These are phyloP conservation scores for Elsinoe perseae DNA, from an alignment of 2,329 filamentous ascomycete species.

Conservation along the genomic window DNA sequence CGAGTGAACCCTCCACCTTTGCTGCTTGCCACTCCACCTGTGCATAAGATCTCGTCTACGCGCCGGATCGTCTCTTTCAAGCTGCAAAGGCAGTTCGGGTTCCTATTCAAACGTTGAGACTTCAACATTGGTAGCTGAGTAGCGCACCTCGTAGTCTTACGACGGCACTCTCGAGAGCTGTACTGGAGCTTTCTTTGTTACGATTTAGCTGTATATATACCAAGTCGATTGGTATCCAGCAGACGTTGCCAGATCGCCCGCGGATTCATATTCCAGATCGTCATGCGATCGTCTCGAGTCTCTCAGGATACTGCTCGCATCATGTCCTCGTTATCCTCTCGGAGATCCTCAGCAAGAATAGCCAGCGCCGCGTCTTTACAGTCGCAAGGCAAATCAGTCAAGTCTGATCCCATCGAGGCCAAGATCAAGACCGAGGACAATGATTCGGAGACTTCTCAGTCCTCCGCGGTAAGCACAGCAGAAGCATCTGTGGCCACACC, in stretches of 20 bases:
- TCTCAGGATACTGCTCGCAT: constrained; percentile 20
- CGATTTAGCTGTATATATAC: neutral
- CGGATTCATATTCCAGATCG: neutral
- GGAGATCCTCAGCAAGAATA: constrained; percentile 14
- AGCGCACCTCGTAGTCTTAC: too few species aligned
- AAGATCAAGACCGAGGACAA: constrained; percentile 8
- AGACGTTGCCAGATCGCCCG: too few species aligned
- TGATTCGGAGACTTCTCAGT: constrained; percentile 15
- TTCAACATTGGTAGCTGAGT: too few species aligned
- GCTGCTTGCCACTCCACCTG: neutral
- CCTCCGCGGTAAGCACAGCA: constrained; percentile 18
- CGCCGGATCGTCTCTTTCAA: neutral
- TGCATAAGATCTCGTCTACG: neutral
- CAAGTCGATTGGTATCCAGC: neutral
- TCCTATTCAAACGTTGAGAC: too few species aligned
- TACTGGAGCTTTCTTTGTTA: neutral
- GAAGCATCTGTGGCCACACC: constrained; percentile 12
- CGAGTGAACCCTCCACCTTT: neutral
- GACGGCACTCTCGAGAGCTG: too few species aligned
- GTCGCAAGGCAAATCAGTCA: neutral
- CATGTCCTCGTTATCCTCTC: constrained; percentile 15
- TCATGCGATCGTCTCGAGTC: constrained; percentile 18
- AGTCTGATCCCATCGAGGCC: neutral
- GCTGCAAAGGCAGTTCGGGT: too few species aligned
- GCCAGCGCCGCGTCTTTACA: constrained; percentile 4